Percentiles rank a stretch among this genome's conserved stretches.
phyloP scores from a whole-genome alignment of 108 stramenopile species.

The Parietichytrium sp. region DNA sequence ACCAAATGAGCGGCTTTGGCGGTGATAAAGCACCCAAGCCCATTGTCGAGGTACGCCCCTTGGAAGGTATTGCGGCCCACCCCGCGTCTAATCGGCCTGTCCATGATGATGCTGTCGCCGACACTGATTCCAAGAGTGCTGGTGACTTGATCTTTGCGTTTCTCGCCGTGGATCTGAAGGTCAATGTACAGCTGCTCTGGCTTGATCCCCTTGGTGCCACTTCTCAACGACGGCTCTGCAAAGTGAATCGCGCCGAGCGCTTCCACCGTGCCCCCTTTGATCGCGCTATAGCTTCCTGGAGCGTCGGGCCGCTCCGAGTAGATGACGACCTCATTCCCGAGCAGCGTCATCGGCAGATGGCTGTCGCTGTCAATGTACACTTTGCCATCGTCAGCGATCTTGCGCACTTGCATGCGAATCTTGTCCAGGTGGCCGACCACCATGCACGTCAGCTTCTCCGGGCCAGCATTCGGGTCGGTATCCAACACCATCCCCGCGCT shows the following conservation, averaged over 20 bases:
- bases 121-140: background rate
- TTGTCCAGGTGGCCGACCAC: conserved; percentile 33
- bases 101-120: conserved; percentile 35
- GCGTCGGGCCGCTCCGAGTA: background rate
- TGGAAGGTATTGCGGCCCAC: conserved; percentile 22
- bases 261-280: conserved; percentile 9
- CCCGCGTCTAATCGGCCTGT: conserved; percentile 28
- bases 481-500: background rate
- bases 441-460: conserved; percentile 6
- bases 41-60: conserved; percentile 35
- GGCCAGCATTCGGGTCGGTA: conserved; percentile 8
- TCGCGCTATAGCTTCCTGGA: background rate
- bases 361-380: conserved; percentile 37
- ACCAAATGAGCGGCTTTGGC: background rate
- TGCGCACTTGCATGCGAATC: conserved; percentile 32
- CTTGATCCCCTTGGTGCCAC: background rate
- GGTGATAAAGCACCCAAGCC: background rate
- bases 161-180: conserved; percentile 12
- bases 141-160: conserved; percentile 15
- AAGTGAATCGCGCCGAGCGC: conserved; percentile 32
- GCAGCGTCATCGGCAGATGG: background rate
- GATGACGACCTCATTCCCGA: conserved; percentile 1
- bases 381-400: conserved; percentile 33
- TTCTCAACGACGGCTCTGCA: background rate
- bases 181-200: conserved; percentile 32